phyloP scores from a whole-genome alignment of 257 asterid genomes.

The Nicotiana undulata region DNA sequence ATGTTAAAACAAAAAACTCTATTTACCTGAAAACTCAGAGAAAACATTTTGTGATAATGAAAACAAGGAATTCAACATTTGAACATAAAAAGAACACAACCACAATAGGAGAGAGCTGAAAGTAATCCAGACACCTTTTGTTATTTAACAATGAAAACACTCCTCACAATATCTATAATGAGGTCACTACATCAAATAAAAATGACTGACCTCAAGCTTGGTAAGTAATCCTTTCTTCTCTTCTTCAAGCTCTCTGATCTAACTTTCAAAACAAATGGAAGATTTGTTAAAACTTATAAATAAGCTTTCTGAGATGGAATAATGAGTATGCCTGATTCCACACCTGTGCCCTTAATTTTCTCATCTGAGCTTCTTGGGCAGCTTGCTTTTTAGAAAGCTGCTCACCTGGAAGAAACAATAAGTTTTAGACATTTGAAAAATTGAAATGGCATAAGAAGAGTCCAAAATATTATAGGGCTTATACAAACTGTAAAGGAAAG shows the following conservation, averaged over 20 bases:
- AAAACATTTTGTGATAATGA: not conserved
- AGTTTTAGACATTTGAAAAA: constrained; percentile 3
- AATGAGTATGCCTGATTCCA: constrained; percentile 17
- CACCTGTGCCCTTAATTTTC: constrained; percentile 99
- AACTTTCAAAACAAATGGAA: constrained; percentile 50
- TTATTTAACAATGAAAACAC: not conserved
- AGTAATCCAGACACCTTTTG: not conserved
- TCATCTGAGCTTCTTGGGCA: constrained; percentile 84
- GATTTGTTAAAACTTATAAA: constrained; percentile 15
- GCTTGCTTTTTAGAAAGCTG: constrained; percentile 99
- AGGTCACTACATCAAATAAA: not conserved
- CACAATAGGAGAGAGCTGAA: not conserved
- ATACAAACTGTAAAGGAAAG: not conserved
- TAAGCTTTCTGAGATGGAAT: constrained; percentile 15
- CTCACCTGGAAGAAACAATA: constrained; percentile 56
- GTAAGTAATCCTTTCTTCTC: constrained; percentile 87
- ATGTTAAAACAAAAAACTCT: not conserved
- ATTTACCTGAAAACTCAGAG: not conserved
- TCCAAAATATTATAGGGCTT: not conserved
- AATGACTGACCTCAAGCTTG: constrained; percentile 64
- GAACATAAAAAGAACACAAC: not conserved
- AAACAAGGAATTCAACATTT: not conserved
- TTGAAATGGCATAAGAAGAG: not conserved
- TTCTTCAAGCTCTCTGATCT: constrained; percentile 98
- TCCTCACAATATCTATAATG: not conserved